Percentiles rank a stretch among this genome's conserved stretches.
phyloP scores from a whole-genome alignment of 768 basidiomycete species.

The Kwoniella mangroviensis region DNA sequence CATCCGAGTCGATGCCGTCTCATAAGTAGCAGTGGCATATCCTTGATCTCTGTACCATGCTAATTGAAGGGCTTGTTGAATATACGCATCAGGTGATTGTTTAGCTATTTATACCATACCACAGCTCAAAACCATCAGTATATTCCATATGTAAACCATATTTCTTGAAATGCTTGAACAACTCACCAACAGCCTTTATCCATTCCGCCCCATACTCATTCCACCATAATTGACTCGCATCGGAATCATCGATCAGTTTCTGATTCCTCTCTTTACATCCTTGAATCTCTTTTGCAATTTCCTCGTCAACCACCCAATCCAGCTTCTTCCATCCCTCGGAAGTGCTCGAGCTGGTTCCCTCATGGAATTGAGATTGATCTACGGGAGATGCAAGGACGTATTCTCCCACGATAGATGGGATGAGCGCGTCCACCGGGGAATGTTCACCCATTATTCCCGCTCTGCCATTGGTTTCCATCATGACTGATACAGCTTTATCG shows the following conservation, averaged over 20 bases:
- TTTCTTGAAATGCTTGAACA: background rate
- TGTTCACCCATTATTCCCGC: constrained; percentile 90
- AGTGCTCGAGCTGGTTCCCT: background rate
- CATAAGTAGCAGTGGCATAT: constrained; percentile 84
- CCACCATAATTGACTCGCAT: constrained; percentile 82
- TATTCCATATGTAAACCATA: too few relatives aligned
- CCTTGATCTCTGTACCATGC: constrained; percentile 83
- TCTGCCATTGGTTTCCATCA: constrained; percentile 81
- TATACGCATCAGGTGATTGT: constrained; percentile 76
- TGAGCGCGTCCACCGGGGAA: constrained; percentile 84
- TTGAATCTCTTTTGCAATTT: constrained; percentile 65
- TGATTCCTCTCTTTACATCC: constrained; percentile 67
- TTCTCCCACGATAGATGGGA: constrained; percentile 84
- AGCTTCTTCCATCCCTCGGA: constrained; percentile 66
- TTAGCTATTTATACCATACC: constrained; percentile 59
- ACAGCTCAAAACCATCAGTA: background rate
- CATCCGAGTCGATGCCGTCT: constrained; percentile 85
- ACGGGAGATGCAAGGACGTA: constrained; percentile 76
- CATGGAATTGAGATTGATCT: constrained; percentile 58
- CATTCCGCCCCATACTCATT: constrained; percentile 80
- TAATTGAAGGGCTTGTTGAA: constrained; percentile 89
- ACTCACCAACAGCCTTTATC: constrained; percentile 76
- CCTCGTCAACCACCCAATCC: constrained; percentile 74
- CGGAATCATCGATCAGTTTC: constrained; percentile 73
- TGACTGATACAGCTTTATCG: constrained; percentile 81